Evolutionary conservation across 495 filamentous ascomycete species (phyloP), one percentile per base, ranked within the genome.

Genomic region (Viridothelium virens): DNA sequence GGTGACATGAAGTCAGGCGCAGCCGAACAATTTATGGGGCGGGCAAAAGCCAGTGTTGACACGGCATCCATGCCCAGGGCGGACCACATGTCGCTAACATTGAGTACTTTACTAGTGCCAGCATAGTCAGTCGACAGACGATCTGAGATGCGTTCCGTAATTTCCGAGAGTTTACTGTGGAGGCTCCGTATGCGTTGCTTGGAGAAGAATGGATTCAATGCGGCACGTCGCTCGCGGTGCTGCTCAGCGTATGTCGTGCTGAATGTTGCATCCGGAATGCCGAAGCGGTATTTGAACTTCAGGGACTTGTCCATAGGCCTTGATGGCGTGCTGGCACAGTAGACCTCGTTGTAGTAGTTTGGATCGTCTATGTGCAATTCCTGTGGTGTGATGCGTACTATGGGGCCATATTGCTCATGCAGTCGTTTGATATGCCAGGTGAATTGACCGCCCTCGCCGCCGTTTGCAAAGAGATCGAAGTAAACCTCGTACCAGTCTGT

Each of bases 141-240:
- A 25, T 72, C 0, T 61, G 33, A 41, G 77, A 69, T 0, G 85
- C 70, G 33, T 76, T 73, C 16, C 78, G 70, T 0, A 83, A 72
- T 16, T 79, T 75, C 0, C 75, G 25, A 79, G 71, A 4, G 86
- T 78, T 4, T 78, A 67, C 2, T 79, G 79, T 46, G 82, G 76
- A 1, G 84, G 67, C 14, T 69, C 0, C 64, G 41, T 6, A 85
- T 74, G 31, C 77, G 77, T n/a, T 70, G 70, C 39, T 79, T 85
- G 9, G 82, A 85, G 74, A 86, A 85, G 72, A 82, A 82, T 18
- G 72, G 77, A 44, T 70, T 78, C 14, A 84, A 47, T 1, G 79
- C 74, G 14, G 63, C 69, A 33, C 82, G 81, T 5, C 83, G 77
- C 16, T 74, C 63, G 3, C 76, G 71, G 70, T 86, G 83, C 18